A percentile compares a stretch with the other conserved stretches of the same genome.
Evolutionary conservation across 352 stramenopile species (phyloP).

Genomic region (Globisporangium sylvaticum): DNA sequence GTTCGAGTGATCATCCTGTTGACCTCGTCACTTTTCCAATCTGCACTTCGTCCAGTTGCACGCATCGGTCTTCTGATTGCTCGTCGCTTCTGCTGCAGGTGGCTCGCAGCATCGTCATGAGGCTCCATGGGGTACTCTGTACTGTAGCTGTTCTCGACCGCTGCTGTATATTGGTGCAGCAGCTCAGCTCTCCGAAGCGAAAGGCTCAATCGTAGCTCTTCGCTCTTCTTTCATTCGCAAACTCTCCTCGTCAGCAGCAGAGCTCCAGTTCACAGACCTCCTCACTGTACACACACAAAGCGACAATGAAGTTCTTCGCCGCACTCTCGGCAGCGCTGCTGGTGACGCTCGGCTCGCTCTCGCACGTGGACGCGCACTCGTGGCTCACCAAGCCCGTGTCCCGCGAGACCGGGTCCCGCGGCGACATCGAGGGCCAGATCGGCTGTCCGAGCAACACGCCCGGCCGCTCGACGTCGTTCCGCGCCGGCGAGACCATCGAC

Average conservation of each 20-base stretch:
- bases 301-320: constrained; percentile 7
- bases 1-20: background rate
- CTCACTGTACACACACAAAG: too few relatives aligned
- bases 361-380: constrained; percentile 28
- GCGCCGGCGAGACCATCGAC: constrained; percentile 21
- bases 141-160: background rate
- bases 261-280: background rate
- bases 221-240: background rate
- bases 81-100: background rate
- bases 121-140: background rate
- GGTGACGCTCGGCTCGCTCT: background rate
- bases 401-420: constrained; percentile 25
- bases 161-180: background rate
- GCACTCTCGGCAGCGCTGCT: background rate
- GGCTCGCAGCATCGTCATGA: background rate
- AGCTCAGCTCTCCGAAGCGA: background rate
- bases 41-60: background rate
- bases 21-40: background rate
- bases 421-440: constrained; percentile 24
- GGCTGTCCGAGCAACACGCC: constrained; percentile 18
- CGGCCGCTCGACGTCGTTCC: constrained; percentile 15
- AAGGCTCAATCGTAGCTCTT: background rate
- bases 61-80: background rate
- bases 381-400: constrained; percentile 42
- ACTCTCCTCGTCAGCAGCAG: background rate